Evolutionary conservation across 2,329 filamentous ascomycete species (phyloP), one percentile per base, ranked within the genome.

Genomic region (Penicillium digitatum): DNA sequence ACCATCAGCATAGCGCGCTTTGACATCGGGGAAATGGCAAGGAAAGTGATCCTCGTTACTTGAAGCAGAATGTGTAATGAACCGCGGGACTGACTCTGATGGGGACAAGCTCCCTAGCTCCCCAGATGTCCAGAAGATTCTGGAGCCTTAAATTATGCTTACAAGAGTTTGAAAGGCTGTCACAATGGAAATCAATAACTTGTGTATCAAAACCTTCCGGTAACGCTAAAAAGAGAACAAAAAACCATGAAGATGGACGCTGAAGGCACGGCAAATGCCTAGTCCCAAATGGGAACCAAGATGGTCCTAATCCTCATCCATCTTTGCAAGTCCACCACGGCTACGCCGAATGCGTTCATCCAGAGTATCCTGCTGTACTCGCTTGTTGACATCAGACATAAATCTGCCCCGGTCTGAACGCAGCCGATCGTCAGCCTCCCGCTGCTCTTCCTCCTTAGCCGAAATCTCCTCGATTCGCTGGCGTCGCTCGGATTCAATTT

Each of bases 401-500:
- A 73, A 73, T 18, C 62, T 64, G 20, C 71, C 71, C 5, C 65
- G 65, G 31, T 73, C 70, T 24, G 71, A 70, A 22, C 71, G 69
- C 18, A 65, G 63, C 32, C 65, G 66, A 26, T 90, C 84, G 51
- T 95, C 90, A 1, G 83, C 82, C 45, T 89, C 85, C 12, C 81
- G 79, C 42, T 85, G 82, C 18, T 76, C 77, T 46, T 82, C 80
- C 62, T 95, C 90, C 57, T 79, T 79, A 59, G 84, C 82, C 24
- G 83, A 85, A 18, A 92, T 75, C 1, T 84, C 83, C 0, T 83
- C 82, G 10, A 95, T 76, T 24, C 90, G 82, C 56, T 82, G 80
- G 60, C 83, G 82, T 31, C 90, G 85, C 62, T 88, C 85, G n/a
- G 78, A 69, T 63, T 93, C 88, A 45, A 95, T 77, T 11, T 87